Conservation (phyloP, 805 yeast genomes). For the Kuraishia piskuri region DNA sequence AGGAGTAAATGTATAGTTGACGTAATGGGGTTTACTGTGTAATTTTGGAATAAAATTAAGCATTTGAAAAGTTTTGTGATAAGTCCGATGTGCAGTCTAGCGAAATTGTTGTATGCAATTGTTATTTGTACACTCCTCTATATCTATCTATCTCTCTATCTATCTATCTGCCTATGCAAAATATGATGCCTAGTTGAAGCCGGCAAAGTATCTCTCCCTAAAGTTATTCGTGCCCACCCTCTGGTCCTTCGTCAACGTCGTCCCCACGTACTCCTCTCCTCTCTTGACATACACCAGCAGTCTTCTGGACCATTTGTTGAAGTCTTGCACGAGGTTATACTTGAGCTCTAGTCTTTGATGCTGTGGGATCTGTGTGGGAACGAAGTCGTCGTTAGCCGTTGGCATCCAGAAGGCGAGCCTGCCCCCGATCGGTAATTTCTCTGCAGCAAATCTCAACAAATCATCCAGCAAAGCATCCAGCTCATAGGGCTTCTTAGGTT, state of each 20-base stretch:
- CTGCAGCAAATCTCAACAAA: slow-evolving; percentile 62
- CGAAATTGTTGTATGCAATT: neutral
- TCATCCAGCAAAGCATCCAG: slow-evolving; percentile 73
- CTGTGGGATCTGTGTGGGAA: slow-evolving; percentile 60
- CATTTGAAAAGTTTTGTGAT: neutral
- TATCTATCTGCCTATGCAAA: neutral
- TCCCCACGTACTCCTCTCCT: slow-evolving; percentile 39
- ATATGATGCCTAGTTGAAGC: slow-evolving; percentile 29
- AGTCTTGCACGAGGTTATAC: slow-evolving; percentile 75
- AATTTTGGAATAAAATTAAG: neutral
- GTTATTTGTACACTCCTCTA: too few relatives aligned
- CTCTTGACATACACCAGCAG: slow-evolving; percentile 72
- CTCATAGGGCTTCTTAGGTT: slow-evolving; percentile 87
- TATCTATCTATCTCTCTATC: too few relatives aligned
- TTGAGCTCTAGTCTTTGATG: slow-evolving; percentile 66
- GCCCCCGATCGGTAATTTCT: slow-evolving; percentile 64
- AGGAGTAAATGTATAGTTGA: slow-evolving; percentile 30
- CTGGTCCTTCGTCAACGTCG: slow-evolving; percentile 31
- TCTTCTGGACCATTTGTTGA: slow-evolving; percentile 90
- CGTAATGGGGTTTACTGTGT: neutral
- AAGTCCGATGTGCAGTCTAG: too few relatives aligned
- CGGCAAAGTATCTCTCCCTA: slow-evolving; percentile 68
- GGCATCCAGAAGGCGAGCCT: slow-evolving; percentile 97
- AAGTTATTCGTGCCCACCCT: slow-evolving; percentile 48
- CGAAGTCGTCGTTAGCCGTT: slow-evolving; percentile 80